Percentiles rank a stretch among this genome's conserved stretches.
Evolutionary conservation across 805 yeast genomes (phyloP).

Genomic region (Lachancea sp.): DNA sequence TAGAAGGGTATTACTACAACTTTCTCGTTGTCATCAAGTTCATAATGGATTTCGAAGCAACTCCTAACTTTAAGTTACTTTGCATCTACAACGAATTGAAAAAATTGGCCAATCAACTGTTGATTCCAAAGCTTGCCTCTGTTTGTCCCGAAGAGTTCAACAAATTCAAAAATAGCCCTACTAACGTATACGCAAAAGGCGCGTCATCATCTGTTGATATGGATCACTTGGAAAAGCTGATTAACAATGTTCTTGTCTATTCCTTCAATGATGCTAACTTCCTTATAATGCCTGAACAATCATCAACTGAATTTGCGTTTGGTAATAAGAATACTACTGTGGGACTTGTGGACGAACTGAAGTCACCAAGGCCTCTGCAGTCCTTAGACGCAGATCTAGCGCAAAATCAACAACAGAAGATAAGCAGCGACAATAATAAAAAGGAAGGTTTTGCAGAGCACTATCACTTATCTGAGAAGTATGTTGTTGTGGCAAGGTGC

Average conservation of each 20-base stretch:
- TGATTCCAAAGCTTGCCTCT: constrained; percentile 23
- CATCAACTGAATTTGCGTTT: constrained; percentile 24
- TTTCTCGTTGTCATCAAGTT: constrained; percentile 28
- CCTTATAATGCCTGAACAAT: constrained; percentile 27
- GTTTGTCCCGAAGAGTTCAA: constrained; percentile 22
- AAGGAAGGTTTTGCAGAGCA: constrained; percentile 26
- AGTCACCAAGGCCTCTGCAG: neutral
- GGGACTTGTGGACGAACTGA: neutral
- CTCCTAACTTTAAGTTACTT: constrained; percentile 31
- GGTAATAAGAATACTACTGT: neutral
- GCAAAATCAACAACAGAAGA: constrained; percentile 4
- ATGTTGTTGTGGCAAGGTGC: constrained; percentile 25
- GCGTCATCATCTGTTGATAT: constrained; percentile 15
- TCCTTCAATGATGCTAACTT: constrained; percentile 32
- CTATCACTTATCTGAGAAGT: constrained; percentile 28
- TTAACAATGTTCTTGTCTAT: constrained; percentile 28
- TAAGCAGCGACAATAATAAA: constrained; percentile 4
- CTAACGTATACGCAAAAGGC: neutral
- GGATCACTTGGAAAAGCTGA: constrained; percentile 24
- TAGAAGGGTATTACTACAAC: constrained; percentile 29
- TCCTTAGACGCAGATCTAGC: neutral
- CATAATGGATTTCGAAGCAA: constrained; percentile 29
- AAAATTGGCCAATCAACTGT: constrained; percentile 23
- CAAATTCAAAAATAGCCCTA: constrained; percentile 11
- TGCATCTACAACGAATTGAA: constrained; percentile 29